A percentile compares a stretch with the other conserved stretches of the same genome.
Conservation (phyloP, 2,329 filamentous ascomycete genomes). For the Xylariaceae sp. region DNA sequence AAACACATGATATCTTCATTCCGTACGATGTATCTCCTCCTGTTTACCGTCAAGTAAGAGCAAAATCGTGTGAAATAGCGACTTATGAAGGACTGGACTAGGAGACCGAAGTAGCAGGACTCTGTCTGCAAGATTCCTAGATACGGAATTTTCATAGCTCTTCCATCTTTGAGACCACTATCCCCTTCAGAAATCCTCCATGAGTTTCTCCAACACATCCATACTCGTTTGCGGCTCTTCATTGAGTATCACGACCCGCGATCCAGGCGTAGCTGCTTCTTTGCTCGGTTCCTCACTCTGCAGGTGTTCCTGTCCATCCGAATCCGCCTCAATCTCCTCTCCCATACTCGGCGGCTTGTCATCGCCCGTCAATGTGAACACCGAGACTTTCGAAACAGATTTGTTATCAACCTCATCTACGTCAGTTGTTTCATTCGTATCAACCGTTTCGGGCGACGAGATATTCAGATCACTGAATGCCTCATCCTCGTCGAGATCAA, state of each 20-base stretch:
- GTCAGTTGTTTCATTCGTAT: not conserved
- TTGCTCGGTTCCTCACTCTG: not conserved
- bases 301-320: not conserved
- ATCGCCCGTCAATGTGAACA: no score
- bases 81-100: no score
- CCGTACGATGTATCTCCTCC: not conserved
- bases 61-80: no score
- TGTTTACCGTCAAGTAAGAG: not conserved
- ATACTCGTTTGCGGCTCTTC: constrained; percentile 35
- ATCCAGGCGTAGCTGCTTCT: not conserved
- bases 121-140: not conserved
- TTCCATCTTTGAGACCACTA: not conserved
- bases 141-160: no score
- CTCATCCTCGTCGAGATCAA: constrained; percentile 32
- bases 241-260: constrained; percentile 7
- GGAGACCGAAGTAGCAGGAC: not conserved
- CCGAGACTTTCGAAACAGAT: no score
- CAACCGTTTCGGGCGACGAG: not conserved
- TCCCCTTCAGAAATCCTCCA: not conserved
- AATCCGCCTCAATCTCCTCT: no score
- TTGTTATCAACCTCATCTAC: no score
- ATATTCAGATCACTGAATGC: not conserved
- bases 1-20: not conserved
- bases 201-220: constrained; percentile 19
- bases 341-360: no score